Evolutionary conservation across 345 rosid genomes (phyloP).

Genomic region (Noccaea caerulescens): DNA sequence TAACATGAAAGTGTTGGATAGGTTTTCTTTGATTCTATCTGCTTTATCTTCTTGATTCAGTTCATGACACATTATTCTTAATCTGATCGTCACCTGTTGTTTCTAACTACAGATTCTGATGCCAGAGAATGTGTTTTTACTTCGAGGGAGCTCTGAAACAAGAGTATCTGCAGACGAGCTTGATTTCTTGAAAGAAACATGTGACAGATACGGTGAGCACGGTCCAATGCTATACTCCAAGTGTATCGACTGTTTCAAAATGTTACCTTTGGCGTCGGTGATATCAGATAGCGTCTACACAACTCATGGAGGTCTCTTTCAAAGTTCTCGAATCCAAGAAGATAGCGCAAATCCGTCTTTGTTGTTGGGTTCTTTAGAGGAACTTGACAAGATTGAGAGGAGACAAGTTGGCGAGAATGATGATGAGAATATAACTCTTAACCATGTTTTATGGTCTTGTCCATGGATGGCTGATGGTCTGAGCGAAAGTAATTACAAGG

Average conservation of each 20-base stretch:
- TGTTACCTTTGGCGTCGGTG: conserved; percentile 51
- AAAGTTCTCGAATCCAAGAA: conserved; percentile 35
- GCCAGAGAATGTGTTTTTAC: conserved; percentile 50
- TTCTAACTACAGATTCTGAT: conserved; percentile 47
- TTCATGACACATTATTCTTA: neutral
- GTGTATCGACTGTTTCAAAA: conserved; percentile 46
- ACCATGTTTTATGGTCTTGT: conserved; percentile 52
- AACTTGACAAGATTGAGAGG: conserved; percentile 48
- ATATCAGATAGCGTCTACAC: conserved; percentile 47
- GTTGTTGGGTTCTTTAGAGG: conserved; percentile 49
- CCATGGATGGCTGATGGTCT: conserved; percentile 51
- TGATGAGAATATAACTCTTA: conserved; percentile 44
- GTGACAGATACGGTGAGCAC: conserved; percentile 47
- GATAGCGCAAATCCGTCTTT: conserved; percentile 34
- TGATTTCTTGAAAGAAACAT: conserved; percentile 49
- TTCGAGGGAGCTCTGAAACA: conserved; percentile 56
- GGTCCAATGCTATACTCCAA: conserved; percentile 43
- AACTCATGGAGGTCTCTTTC: conserved; percentile 58
- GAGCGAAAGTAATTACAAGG: conserved; percentile 44
- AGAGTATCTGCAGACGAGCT: conserved; percentile 44
- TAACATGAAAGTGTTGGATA: neutral
- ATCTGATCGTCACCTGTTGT: conserved; percentile 6
- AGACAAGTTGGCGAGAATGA: conserved; percentile 43
- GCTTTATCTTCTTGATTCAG: neutral
- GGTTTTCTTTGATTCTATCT: neutral